phyloP scores from a whole-genome alignment of 495 filamentous ascomycete genomes.

The Cercophora sp. region DNA sequence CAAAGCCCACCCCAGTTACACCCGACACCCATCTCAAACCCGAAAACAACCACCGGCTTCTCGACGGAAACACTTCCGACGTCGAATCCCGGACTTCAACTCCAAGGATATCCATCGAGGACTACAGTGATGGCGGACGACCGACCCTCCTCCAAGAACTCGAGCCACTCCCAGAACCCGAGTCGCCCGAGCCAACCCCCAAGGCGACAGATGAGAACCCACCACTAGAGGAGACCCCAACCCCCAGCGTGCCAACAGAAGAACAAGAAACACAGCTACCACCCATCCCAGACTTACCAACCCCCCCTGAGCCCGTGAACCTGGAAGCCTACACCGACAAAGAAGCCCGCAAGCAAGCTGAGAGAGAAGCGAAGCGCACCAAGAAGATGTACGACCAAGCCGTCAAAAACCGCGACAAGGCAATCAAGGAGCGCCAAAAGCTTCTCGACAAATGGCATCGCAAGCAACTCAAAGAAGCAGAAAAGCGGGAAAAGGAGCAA shows the following conservation, averaged over 20 bases:
- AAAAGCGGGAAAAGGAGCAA: slow-evolving; percentile 18
- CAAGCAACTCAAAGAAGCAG: slow-evolving; percentile 25
- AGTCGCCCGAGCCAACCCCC: slow-evolving; percentile 7
- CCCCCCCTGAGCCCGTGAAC: slow-evolving; percentile 43
- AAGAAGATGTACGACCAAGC: slow-evolving; percentile 58
- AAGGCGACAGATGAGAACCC: not conserved
- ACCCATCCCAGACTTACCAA: slow-evolving; percentile 39
- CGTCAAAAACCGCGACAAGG: slow-evolving; percentile 60
- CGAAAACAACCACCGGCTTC: not conserved
- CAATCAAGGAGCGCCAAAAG: slow-evolving; percentile 56
- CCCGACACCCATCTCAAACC: slow-evolving; percentile 3
- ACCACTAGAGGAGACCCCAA: not conserved
- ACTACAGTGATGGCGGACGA: slow-evolving; percentile 27
- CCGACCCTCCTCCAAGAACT: slow-evolving; percentile 20
- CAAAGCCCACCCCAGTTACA: slow-evolving; percentile 3
- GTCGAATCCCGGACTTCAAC: slow-evolving; percentile 17
- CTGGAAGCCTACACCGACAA: slow-evolving; percentile 53
- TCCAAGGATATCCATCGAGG: slow-evolving; percentile 44
- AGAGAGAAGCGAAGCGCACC: slow-evolving; percentile 55
- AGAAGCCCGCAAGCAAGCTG: slow-evolving; percentile 58
- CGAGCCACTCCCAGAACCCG: slow-evolving; percentile 32
- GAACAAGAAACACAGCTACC: slow-evolving; percentile 31
- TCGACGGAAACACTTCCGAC: slow-evolving; percentile 9
- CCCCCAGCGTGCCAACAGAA: too few relatives aligned
- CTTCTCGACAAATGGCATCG: slow-evolving; percentile 38